These are phyloP conservation scores for Chlorophyllum brunneum DNA, from an alignment of 768 basidiomycete genomes.

Conservation along the genomic window DNA sequence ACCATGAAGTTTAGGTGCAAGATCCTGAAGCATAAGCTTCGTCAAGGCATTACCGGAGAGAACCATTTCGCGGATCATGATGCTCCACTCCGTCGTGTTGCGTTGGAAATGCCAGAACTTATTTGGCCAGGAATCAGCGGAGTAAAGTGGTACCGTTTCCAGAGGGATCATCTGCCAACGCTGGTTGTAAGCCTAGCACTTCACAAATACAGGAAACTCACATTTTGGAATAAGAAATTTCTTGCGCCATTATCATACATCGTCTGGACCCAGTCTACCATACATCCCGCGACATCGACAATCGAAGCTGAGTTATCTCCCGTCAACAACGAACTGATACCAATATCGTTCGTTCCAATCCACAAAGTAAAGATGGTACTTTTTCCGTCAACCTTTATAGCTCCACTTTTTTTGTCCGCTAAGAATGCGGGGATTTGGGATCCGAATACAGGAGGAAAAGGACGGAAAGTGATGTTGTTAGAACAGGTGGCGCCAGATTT, in stretches of 20 bases:
- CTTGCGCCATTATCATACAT: constrained; percentile 57
- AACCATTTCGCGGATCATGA: constrained; percentile 51
- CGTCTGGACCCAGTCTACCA: constrained; percentile 54
- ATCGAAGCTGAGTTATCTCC: constrained; percentile 49
- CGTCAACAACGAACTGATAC: constrained; percentile 48
- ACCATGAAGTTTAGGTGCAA: constrained; percentile 43
- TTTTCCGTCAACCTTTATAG: constrained; percentile 32
- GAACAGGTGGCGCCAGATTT: constrained; percentile 63
- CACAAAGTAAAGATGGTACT: constrained; percentile 63
- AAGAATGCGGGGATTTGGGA: constrained; percentile 54
- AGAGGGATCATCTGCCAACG: constrained; percentile 51
- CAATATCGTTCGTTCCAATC: constrained; percentile 69
- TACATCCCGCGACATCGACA: constrained; percentile 54
- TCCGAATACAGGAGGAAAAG: constrained; percentile 57
- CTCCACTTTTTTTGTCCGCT: constrained; percentile 35
- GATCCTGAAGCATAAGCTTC: constrained; percentile 43
- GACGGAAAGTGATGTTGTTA: constrained; percentile 53
- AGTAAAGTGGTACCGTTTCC: constrained; percentile 43
- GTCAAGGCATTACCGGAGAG: constrained; percentile 49
- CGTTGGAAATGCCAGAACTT: constrained; percentile 46
- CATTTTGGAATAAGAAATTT: constrained; percentile 60
- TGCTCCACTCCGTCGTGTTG: constrained; percentile 56
- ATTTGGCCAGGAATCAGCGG: constrained; percentile 42
- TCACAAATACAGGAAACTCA: background rate
- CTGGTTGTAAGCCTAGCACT: background rate